Conservation (phyloP, 176 grass and related monocot genomes). For the Phoenix roebelenii region DNA sequence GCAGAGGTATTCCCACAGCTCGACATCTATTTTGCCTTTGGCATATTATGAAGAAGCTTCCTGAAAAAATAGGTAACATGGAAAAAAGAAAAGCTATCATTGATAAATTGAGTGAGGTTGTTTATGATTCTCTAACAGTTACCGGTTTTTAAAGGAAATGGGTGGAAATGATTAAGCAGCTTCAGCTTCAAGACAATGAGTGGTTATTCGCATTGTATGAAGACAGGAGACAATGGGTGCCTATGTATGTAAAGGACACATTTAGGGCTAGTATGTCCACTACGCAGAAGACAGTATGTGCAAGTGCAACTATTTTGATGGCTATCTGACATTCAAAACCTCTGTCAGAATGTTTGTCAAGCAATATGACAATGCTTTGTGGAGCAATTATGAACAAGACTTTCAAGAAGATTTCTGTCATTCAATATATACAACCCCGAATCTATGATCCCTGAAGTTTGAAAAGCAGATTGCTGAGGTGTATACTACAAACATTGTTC, state of each 20-base stretch:
- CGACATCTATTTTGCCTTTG: no score
- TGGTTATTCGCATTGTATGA: not conserved
- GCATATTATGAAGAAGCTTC: no score
- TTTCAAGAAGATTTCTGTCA: constrained; percentile 2
- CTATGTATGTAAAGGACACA: not conserved
- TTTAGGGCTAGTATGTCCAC: not conserved
- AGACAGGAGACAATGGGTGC: not conserved
- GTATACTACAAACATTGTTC: constrained; percentile 6
- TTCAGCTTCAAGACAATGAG: constrained; percentile 2
- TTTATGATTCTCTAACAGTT: not conserved
- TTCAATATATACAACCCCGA: not conserved
- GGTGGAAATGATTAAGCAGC: not conserved
- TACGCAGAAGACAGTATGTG: not conserved
- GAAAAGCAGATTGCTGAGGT: constrained; percentile 1
- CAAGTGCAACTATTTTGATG: not conserved
- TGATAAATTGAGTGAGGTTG: not conserved
- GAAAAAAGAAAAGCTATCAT: not conserved
- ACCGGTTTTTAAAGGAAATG: constrained; percentile 1
- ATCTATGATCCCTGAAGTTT: not conserved
- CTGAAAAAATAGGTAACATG: not conserved
- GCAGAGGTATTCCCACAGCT: not conserved
- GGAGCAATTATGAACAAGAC: not conserved
- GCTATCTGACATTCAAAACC: not conserved
- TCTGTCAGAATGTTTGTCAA: not conserved
- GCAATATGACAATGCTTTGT: not conserved